Conservation (phyloP, 257 asterid species). For the Capsicum rhomboideum region DNA sequence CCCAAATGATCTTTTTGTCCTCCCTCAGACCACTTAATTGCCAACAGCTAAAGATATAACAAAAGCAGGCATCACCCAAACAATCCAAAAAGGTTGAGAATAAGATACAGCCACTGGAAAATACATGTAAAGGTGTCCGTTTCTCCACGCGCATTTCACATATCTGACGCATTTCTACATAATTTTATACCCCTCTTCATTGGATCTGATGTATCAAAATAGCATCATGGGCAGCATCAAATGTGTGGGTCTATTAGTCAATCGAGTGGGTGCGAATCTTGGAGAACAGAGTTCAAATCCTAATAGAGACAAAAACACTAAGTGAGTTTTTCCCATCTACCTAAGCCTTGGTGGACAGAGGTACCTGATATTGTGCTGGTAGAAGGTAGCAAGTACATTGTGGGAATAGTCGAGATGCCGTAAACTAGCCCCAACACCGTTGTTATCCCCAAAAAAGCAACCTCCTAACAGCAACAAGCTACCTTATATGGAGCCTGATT, state of each 20-base stretch:
- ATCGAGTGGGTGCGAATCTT: background rate
- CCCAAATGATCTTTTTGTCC: background rate
- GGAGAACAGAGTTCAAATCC: background rate
- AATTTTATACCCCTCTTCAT: background rate
- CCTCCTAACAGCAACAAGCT: background rate
- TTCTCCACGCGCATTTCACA: background rate
- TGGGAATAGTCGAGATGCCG: background rate
- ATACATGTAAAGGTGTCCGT: background rate
- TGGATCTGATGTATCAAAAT: background rate
- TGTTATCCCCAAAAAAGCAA: background rate
- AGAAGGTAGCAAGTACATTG: background rate
- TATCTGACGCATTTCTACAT: background rate
- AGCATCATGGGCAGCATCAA: background rate
- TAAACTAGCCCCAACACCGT: background rate
- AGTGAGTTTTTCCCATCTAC: too few relatives aligned
- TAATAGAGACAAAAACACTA: too few relatives aligned
- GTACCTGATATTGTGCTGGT: background rate
- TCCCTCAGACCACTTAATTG: background rate
- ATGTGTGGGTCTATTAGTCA: background rate
- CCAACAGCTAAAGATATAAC: too few relatives aligned
- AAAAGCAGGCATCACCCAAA: background rate
- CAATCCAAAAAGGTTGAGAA: background rate
- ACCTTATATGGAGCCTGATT: background rate
- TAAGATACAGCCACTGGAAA: background rate
- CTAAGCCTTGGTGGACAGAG: background rate